Base-by-base conservation (phyloP, 768 basidiomycete species). In the Mycena rebaudengoi region DNA sequence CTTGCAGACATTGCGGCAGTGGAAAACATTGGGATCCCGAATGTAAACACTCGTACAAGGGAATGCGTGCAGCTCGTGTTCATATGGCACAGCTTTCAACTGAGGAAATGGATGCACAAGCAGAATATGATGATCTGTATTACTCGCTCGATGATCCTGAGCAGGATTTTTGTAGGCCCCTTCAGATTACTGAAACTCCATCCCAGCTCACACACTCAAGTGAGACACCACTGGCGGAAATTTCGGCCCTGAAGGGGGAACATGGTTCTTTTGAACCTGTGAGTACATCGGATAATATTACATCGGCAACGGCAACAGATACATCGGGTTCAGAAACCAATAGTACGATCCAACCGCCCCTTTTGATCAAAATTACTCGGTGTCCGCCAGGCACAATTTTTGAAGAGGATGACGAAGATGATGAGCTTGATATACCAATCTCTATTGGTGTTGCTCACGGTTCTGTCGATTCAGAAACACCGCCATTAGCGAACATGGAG, bases 121-220 rank as follows among this genome's bases (percentile, higher is more conserved):
- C 12, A 16, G 23, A 37, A 25, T 52, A 52, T 18, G 50, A 52
- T 39, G 50, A 52, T 25, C 4, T 52, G 50, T 52, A 52, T 25
- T 52, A 52, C 14, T 52, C 50, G 26, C 35, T 52, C 16, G 50
- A 52, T 26, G 50, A 52, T 13, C 5, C 21, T 21, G 28, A 48
- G 46, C 25, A 46, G 45, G 50, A 52, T 52, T 52, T 52, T 52
- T 39, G 50, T 52, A 52, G 35, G 3, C 50, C 50, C 50, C 50
- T 50, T 50, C 49, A 50, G 49, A 50, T 33, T 50, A 50, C 14
- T 21, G 49, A 50, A 21, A 4, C 49, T 52, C 32, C 23, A 37
- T 3, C 8, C n/a, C 50, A 52, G 50, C 50, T 39, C 50, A 37
- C 37, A 18, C 35, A 52, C 50, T 52, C 50, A 52, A 39, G 37